Evolutionary conservation across 257 asterid species (phyloP).

Genomic region (Ilex aquifolium): DNA sequence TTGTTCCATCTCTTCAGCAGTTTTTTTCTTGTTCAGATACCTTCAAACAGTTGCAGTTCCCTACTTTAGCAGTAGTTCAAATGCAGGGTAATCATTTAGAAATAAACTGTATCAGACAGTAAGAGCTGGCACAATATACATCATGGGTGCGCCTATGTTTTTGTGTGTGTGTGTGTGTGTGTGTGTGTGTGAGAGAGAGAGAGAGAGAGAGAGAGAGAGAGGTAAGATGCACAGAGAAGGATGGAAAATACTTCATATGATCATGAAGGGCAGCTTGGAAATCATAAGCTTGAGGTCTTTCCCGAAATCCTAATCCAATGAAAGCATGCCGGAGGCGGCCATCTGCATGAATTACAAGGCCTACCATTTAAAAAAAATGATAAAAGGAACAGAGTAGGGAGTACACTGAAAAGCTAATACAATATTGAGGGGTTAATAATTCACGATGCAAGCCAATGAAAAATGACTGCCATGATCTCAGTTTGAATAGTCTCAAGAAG

Average conservation of each 20-base stretch:
- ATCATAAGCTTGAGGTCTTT: constrained; percentile 94
- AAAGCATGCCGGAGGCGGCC: constrained; percentile 98
- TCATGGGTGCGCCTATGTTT: not conserved
- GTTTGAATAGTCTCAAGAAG: too few species aligned
- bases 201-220: too few species aligned
- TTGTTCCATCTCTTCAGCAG: constrained; percentile 99
- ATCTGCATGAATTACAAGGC: constrained; percentile 27
- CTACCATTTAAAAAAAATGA: not conserved
- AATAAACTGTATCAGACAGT: not conserved
- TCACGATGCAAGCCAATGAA: too few species aligned
- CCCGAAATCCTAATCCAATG: constrained; percentile 97
- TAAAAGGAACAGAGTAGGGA: not conserved
- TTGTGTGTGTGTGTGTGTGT: too few species aligned
- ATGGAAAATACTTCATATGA: constrained; percentile 76
- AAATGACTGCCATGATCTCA: too few species aligned
- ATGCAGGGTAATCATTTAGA: not conserved
- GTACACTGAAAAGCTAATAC: too few species aligned
- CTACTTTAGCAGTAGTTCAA: constrained; percentile 1
- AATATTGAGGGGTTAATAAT: too few species aligned
- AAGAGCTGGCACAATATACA: not conserved
- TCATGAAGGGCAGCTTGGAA: constrained; percentile 99
- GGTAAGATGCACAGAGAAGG: constrained; percentile 10
- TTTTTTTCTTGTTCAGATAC: constrained; percentile 88
- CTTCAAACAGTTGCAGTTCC: constrained; percentile 30
- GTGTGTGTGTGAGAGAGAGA: too few species aligned